A percentile compares a stretch with the other conserved stretches of the same genome.
These are phyloP conservation scores for Stemphylium lycopersici DNA, from an alignment of 2,329 filamentous ascomycete species.

Conservation along the genomic window DNA sequence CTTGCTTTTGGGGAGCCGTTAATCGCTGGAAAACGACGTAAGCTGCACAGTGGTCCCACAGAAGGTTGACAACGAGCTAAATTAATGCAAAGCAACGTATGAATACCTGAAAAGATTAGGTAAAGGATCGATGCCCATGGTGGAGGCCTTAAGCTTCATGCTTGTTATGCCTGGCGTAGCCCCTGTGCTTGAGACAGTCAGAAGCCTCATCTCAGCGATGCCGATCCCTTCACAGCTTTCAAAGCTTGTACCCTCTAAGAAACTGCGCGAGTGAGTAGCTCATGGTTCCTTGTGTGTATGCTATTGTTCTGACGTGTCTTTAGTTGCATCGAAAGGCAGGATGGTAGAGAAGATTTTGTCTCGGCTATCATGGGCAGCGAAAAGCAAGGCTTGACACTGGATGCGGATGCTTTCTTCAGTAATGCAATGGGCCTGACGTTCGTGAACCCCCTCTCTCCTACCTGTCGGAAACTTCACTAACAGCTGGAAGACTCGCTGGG, in stretches of 20 bases:
- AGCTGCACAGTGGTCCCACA: background rate
- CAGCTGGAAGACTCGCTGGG: background rate
- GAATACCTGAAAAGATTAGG: background rate
- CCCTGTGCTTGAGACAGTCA: background rate
- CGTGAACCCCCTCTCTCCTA: background rate
- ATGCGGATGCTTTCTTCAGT: constrained; percentile 2
- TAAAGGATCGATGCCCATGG: constrained; percentile 2
- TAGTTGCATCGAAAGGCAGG: constrained; percentile 1
- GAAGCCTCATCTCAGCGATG: constrained; percentile 2
- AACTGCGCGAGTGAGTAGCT: constrained; percentile 1
- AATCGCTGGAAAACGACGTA: constrained; percentile 3
- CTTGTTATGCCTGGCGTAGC: constrained; percentile 4
- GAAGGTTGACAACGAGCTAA: background rate
- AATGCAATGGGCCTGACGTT: constrained; percentile 1
- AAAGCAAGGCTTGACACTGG: constrained; percentile 2
- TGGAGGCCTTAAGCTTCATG: constrained; percentile 6
- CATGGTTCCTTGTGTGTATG: background rate
- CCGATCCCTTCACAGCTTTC: constrained; percentile 1
- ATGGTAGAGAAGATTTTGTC: constrained; percentile 1
- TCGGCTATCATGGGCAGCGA: constrained; percentile 1
- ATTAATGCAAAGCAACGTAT: background rate
- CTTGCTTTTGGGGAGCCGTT: constrained; percentile 5
- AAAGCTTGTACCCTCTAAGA: constrained; percentile 1
- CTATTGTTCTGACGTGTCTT: background rate
- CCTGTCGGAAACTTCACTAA: background rate